Evolutionary conservation across 306 rosid species (phyloP), one percentile per base, ranked within the genome.

Genomic region (Glycyrrhiza uralensis): DNA sequence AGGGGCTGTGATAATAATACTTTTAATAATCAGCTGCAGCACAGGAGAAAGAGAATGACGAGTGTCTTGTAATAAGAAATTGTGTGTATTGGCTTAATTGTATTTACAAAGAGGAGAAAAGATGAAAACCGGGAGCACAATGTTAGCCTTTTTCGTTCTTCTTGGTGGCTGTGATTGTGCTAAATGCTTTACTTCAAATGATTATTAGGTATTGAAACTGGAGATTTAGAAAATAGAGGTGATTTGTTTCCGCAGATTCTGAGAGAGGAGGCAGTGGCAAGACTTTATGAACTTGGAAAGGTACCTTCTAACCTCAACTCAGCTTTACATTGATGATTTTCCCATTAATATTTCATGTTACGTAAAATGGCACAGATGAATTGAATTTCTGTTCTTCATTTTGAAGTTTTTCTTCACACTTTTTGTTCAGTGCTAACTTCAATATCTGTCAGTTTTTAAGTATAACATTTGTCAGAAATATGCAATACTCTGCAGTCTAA

Each of bases 251-350:
- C 81, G 13, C 77, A 87, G 81, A 87, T 89, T 79, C 86, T 91
- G 7, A 87, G 92, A 83, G 96, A 89, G 46, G 98, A 94, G 38
- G 97, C 96, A 11, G 92, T 94, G 72, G 81, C 75, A 22, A 86
- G 96, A 69, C 94, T 94, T 57, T 47, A 79, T 33, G 85, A 85
- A 78, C 92, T 94, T 77, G 97, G 97, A 41, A 80, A 75, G 96
- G 98, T 94, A 79, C 36, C 13, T n/a, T n/a, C n/a, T 22, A 63
- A 55, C 13, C 14, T 64, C 3, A 62, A 63, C 76, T 70, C 71
- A 35, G 0, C 20, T 29, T 61, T 60, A 13, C 57, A 45, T 69
- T 71, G 10, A 52, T 67, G 7, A 39, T 74, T 57, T 42, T 75
- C 42, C 18, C 22, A 13, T 71, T n/a, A 65, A 35, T 50, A 28